These are phyloP conservation scores for Phyllosticta paracitricarpa DNA, from an alignment of 2,329 filamentous ascomycete species.

Conservation along the genomic window DNA sequence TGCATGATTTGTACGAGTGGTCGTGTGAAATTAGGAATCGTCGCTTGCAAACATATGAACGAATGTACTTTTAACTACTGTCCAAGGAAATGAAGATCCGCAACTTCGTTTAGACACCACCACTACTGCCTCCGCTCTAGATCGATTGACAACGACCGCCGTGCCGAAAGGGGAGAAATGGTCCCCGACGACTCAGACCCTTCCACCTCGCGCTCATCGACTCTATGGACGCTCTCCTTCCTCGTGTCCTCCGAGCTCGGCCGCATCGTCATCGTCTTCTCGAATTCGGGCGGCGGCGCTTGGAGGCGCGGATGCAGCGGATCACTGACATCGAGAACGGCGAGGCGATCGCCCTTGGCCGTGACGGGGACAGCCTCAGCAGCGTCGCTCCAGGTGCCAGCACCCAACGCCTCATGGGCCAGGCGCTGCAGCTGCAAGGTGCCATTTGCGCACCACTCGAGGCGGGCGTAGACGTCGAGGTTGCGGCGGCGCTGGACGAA, in stretches of 20 bases:
- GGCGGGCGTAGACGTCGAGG: slow-evolving; percentile 10
- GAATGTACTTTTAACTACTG: neutral
- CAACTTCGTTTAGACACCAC: neutral
- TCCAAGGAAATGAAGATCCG: neutral
- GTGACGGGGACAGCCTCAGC: slow-evolving; percentile 1
- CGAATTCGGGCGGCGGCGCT: neutral
- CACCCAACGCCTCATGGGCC: slow-evolving; percentile 5
- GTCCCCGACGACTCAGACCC: neutral
- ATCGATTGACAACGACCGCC: neutral
- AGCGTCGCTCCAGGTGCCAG: slow-evolving; percentile 11
- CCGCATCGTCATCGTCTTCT: neutral
- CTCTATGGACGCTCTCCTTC: neutral
- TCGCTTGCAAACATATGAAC: neutral
- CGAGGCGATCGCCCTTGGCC: neutral
- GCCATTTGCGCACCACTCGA: slow-evolving; percentile 12
- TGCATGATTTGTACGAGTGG: neutral
- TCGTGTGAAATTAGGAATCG: no score
- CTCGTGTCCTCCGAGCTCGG: neutral
- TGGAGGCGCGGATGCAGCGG: neutral
- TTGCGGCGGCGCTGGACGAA: slow-evolving; percentile 10
- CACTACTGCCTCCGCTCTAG: neutral
- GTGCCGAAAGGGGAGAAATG: neutral
- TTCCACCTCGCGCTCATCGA: neutral
- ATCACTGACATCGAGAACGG: slow-evolving; percentile 1
- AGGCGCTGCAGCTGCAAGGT: slow-evolving; percentile 12